Evolutionary conservation across 2,329 filamentous ascomycete species (phyloP), one percentile per base, ranked within the genome.

Genomic region (Trichoderma cornu-damae): DNA sequence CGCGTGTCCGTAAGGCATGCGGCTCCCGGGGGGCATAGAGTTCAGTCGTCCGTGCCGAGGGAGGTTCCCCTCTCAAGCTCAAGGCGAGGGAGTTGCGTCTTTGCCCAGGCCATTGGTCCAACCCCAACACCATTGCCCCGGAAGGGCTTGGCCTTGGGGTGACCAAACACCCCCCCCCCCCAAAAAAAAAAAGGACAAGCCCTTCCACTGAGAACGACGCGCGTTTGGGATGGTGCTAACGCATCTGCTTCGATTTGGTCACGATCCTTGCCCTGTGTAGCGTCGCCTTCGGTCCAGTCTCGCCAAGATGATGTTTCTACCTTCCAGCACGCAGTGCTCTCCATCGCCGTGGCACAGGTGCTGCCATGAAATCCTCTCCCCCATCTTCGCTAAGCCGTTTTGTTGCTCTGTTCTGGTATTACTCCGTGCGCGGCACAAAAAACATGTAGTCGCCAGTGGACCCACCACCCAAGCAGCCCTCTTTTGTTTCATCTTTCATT

Each of bases 211-310:
- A 47, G 42, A 46, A 38, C 51, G 38, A 37, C 51, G 51, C 51
- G 51, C 51, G 51, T 38, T n/a, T 54, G 51, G 42, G 28, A 46
- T 28, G 26, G 51, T 37, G 32, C 51, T 54, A 44, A 54, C 51
- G 51, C 51, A 54, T 38, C 51, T 54, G 40, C 32, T 54, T 35
- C 42, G 51, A 46, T 54, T 54, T 54, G 42, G 42, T 54, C 42
- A 54, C 51, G 51, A 54, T 54, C 51, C 51, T 47, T 54, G 51
- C 51, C 40, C 38, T 44, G 51, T 54, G 32, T 54, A 54, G 51
- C 51, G 51, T 30, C 42, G 51, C 51, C 32, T 47, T 22, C 38
- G 34, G 32, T n/a, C 24, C 16, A 30, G 22, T 47, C 51, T 54
- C 37, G 35, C 51, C 50, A 44, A 14, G 22, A 42, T 16, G 35